Conservation (phyloP, 2,329 filamentous ascomycete species). For the Fusarium domesticum region DNA sequence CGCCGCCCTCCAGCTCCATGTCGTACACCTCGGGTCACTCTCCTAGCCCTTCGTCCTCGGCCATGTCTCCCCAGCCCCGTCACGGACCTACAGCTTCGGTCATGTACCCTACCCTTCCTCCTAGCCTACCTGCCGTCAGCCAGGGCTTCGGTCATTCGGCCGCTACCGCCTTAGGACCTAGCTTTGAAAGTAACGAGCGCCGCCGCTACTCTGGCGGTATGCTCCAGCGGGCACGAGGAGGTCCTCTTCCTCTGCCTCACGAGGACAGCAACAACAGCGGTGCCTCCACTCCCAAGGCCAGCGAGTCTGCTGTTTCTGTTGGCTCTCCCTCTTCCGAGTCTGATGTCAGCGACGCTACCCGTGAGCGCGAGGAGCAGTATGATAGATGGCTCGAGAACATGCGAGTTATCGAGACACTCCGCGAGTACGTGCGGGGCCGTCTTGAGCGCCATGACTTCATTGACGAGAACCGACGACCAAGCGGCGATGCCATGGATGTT, state of each 20-base stretch:
- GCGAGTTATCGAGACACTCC: slow-evolving; percentile 60
- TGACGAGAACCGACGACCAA: slow-evolving; percentile 19
- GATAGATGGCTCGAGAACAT: slow-evolving; percentile 66
- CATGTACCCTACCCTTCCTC: slow-evolving; percentile 69
- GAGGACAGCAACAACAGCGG: slow-evolving; percentile 39
- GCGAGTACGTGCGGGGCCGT: slow-evolving; percentile 55
- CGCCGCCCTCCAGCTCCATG: slow-evolving; percentile 70
- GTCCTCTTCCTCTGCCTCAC: slow-evolving; percentile 39
- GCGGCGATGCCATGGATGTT: slow-evolving; percentile 37
- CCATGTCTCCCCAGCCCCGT: slow-evolving; percentile 64
- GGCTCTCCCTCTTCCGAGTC: slow-evolving; percentile 56
- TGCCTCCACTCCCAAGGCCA: slow-evolving; percentile 43
- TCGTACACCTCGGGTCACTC: slow-evolving; percentile 78
- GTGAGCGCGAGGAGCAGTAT: slow-evolving; percentile 60
- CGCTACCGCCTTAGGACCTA: slow-evolving; percentile 68
- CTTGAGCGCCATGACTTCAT: slow-evolving; percentile 57
- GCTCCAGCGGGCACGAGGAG: slow-evolving; percentile 57
- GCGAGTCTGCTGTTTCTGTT: slow-evolving; percentile 43
- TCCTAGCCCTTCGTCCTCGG: slow-evolving; percentile 67
- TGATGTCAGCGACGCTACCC: slow-evolving; percentile 49
- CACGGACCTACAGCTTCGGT: slow-evolving; percentile 58
- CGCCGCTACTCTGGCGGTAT: slow-evolving; percentile 65
- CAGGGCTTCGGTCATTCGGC: slow-evolving; percentile 68
- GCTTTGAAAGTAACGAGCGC: slow-evolving; percentile 60
- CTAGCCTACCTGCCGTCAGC: slow-evolving; percentile 57